phyloP scores from a whole-genome alignment of 192 early-diverging fungal genomes.

The Coemansia asiatica region DNA sequence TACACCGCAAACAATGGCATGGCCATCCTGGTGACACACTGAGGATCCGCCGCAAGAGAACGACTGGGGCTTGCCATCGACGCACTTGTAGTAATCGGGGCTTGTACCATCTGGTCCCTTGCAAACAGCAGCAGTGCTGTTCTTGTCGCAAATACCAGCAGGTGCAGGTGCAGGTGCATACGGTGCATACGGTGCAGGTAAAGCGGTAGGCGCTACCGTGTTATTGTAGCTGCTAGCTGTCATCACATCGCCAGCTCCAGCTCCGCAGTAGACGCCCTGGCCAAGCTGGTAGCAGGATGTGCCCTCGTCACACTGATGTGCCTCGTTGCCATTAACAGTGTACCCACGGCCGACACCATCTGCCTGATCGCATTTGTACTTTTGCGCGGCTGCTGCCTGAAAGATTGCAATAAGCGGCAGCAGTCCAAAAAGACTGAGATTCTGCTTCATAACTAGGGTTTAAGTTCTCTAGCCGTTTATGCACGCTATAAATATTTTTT shows the following conservation, averaged over 20 bases:
- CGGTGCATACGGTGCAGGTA: background rate
- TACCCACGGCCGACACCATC: constrained; percentile 19
- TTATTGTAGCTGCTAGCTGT: background rate
- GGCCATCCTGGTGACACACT: constrained; percentile 28
- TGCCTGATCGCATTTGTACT: constrained; percentile 21
- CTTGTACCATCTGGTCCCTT: constrained; percentile 10
- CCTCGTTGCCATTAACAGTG: constrained; percentile 12
- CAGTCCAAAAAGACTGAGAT: constrained; percentile 22
- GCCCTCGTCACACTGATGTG: constrained; percentile 17
- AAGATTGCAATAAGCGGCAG: constrained; percentile 15
- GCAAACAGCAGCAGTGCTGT: constrained; percentile 9
- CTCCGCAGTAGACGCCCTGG: constrained; percentile 28
- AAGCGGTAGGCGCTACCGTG: background rate
- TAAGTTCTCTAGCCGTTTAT: background rate
- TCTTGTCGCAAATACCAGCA: constrained; percentile 11
- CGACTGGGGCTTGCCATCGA: constrained; percentile 10
- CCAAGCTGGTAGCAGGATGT: constrained; percentile 25
- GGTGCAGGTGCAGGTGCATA: background rate
- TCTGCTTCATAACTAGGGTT: constrained; percentile 18
- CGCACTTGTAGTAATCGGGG: constrained; percentile 15
- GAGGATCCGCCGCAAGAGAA: constrained; percentile 11
- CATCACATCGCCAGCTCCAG: constrained; percentile 5
- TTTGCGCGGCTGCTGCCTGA: constrained; percentile 22
- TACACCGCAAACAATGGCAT: constrained; percentile 16
- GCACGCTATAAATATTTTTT: no score